Conservation (phyloP, 441 rosid species). For the Mallotus repandus region DNA sequence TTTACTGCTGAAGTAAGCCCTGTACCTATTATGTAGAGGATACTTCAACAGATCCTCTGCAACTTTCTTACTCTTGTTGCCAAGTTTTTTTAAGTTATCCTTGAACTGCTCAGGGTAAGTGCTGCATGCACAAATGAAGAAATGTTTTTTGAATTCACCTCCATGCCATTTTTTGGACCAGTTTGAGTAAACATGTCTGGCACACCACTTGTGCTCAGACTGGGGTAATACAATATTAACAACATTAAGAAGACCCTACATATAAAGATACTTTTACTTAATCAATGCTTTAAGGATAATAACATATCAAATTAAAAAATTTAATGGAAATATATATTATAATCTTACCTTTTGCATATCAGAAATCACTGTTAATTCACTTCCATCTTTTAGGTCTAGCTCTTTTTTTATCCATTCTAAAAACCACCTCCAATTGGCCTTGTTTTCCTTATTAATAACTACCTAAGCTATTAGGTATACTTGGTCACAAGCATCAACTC, state of each 20-base stretch:
- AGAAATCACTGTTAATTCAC: too few relatives aligned
- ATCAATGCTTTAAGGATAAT: too few relatives aligned
- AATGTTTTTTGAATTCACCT: neutral
- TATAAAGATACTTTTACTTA: too few relatives aligned
- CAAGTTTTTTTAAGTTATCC: neutral
- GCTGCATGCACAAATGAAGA: neutral
- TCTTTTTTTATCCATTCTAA: too few relatives aligned
- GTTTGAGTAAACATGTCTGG: neutral
- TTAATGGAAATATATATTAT: too few relatives aligned
- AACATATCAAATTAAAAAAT: too few relatives aligned
- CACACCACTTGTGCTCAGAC: neutral
- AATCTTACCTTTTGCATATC: too few relatives aligned
- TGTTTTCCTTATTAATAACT: too few relatives aligned
- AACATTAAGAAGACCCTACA: neutral
- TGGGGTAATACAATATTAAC: neutral
- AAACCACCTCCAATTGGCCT: too few relatives aligned
- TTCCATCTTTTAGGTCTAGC: too few relatives aligned
- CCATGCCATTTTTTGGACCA: neutral
- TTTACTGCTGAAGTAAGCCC: neutral
- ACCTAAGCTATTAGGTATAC: too few relatives aligned
- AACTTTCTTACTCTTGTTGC: neutral
- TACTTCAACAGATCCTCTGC: neutral
- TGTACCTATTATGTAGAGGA: neutral
- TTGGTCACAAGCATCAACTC: too few relatives aligned
- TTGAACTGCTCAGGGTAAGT: neutral